phyloP scores from a whole-genome alignment of 2,329 filamentous ascomycete genomes.

The Monilinia fructigena region DNA sequence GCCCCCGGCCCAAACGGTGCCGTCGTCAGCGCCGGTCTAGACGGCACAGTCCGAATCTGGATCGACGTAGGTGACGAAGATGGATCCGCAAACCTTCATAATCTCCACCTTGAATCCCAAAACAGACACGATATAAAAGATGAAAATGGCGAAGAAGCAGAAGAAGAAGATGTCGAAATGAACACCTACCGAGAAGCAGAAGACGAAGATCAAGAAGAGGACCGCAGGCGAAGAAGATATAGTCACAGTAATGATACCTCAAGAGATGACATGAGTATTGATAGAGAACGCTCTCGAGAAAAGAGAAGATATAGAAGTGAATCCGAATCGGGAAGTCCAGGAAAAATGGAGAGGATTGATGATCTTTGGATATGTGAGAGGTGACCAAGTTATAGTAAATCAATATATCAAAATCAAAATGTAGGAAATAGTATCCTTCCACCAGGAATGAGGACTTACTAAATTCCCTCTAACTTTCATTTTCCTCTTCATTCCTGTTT shows the following conservation, averaged over 20 bases:
- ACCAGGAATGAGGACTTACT: no score
- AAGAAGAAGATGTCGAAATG: conserved; percentile 22
- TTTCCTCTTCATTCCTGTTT: no score
- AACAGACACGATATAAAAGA: conserved; percentile 16
- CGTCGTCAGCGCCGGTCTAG: conserved; percentile 61
- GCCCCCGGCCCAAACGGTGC: conserved; percentile 50
- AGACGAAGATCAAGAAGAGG: conserved; percentile 22
- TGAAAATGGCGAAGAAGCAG: conserved; percentile 25
- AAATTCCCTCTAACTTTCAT: no score
- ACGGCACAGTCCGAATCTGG: conserved; percentile 63
- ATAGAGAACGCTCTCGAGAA: conserved; percentile 20
- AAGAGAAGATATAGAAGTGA: conserved; percentile 9
- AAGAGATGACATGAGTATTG: conserved; percentile 29
- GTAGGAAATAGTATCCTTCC: no score
- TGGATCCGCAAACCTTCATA: conserved; percentile 24
- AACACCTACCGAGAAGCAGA: conserved; percentile 24
- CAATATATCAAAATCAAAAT: no score
- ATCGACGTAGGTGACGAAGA: conserved; percentile 44
- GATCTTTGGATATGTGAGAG: not conserved
- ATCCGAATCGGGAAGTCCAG: conserved; percentile 19
- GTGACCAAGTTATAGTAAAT: no score
- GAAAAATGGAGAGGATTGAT: conserved; percentile 29
- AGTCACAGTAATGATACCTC: conserved; percentile 34
- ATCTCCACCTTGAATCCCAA: conserved; percentile 26
- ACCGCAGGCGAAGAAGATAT: conserved; percentile 26